phyloP scores from a whole-genome alignment of 352 stramenopile species.

The Peronospora destructor region DNA sequence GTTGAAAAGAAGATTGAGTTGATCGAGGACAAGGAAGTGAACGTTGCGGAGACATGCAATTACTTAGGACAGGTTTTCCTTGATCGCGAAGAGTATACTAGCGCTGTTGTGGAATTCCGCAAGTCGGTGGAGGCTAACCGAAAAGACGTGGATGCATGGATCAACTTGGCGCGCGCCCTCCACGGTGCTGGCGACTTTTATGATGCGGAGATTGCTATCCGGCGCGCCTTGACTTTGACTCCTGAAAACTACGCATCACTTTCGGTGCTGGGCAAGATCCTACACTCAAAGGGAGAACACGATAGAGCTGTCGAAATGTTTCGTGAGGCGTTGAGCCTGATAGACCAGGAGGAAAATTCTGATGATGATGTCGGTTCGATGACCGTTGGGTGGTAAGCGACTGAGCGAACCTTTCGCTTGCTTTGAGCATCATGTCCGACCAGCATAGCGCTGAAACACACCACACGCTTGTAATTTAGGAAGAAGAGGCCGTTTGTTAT shows the following conservation, averaged over 20 bases:
- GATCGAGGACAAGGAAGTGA: constrained; percentile 47
- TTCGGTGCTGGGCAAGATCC: constrained; percentile 76
- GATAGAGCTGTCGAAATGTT: constrained; percentile 73
- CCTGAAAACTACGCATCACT: constrained; percentile 57
- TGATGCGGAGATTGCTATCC: constrained; percentile 63
- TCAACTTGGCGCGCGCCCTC: constrained; percentile 61
- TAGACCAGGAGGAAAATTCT: constrained; percentile 60
- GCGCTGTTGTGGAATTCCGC: constrained; percentile 58
- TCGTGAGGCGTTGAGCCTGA: constrained; percentile 61
- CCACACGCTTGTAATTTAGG: constrained; percentile 35
- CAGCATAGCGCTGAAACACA: constrained; percentile 24
- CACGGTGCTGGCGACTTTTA: constrained; percentile 46
- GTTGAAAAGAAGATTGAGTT: constrained; percentile 28
- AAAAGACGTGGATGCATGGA: constrained; percentile 69
- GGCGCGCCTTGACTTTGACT: constrained; percentile 43
- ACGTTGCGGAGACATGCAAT: constrained; percentile 65
- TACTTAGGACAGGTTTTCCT: constrained; percentile 63
- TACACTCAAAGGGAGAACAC: constrained; percentile 73
- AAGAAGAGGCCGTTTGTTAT: constrained; percentile 21
- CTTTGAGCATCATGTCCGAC: constrained; percentile 5
- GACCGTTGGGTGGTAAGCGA: constrained; percentile 65
- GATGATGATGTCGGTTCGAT: constrained; percentile 73
- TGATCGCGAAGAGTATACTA: constrained; percentile 55
- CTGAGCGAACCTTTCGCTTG: not conserved
- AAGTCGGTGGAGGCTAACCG: constrained; percentile 60